Evolutionary conservation across 2,329 filamentous ascomycete species (phyloP).

Genomic region (Exophiala phaeomuriformis): DNA sequence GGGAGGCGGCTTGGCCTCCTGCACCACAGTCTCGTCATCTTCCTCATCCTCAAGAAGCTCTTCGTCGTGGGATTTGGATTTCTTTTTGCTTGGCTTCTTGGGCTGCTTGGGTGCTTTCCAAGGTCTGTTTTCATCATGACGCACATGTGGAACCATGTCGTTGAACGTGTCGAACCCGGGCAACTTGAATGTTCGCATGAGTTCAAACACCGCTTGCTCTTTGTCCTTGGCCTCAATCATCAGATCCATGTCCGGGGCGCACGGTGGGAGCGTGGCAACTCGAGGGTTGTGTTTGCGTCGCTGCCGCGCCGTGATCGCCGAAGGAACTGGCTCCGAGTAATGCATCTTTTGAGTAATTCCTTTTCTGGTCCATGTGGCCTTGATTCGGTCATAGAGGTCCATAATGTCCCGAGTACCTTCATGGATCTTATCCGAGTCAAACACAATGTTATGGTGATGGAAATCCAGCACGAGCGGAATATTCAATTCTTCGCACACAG

Average conservation of each 20-base stretch:
- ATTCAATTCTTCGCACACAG: conserved; percentile 85
- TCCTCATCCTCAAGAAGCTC: conserved; percentile 29
- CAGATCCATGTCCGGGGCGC: conserved; percentile 76
- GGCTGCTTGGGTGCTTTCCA: conserved; percentile 43
- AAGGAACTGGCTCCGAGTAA: conserved; percentile 72
- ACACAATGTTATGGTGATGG: conserved; percentile 93
- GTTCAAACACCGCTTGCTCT: conserved; percentile 88
- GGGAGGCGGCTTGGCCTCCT: conserved; percentile 36
- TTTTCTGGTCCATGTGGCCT: conserved; percentile 76
- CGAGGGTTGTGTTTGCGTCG: conserved; percentile 78
- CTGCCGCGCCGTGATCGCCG: conserved; percentile 70
- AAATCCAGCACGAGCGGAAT: conserved; percentile 89
- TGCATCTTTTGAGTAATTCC: conserved; percentile 92
- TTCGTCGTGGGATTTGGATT: conserved; percentile 26
- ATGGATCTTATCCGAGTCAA: conserved; percentile 62
- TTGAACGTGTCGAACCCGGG: conserved; percentile 70
- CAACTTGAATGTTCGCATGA: conserved; percentile 82
- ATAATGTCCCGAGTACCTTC: conserved; percentile 82
- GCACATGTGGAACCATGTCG: conserved; percentile 67
- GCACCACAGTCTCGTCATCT: conserved; percentile 38
- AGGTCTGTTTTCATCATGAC: conserved; percentile 65
- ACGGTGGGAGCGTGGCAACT: conserved; percentile 73
- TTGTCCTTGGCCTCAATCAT: conserved; percentile 99
- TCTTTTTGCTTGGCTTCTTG: conserved; percentile 34
- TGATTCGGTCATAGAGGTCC: conserved; percentile 65